phyloP scores from a whole-genome alignment of 2,329 filamentous ascomycete species.

The Uncinocarpus reesii region DNA sequence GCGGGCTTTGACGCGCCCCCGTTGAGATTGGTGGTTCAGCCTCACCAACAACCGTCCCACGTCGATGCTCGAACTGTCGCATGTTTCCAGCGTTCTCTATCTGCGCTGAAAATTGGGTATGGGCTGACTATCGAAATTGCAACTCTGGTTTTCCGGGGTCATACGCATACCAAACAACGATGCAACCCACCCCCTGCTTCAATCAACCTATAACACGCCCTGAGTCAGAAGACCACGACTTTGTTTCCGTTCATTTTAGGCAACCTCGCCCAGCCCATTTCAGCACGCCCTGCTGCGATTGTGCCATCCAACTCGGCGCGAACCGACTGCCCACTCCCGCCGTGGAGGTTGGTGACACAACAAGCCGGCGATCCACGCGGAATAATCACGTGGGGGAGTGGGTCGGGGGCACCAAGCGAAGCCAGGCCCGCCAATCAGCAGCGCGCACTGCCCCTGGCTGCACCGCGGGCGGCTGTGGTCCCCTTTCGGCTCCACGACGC shows the following conservation, averaged over 20 bases:
- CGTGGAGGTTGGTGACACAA: background rate
- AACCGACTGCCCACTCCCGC: background rate
- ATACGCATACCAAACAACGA: constrained; percentile 12
- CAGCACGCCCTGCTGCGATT: background rate
- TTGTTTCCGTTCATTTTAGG: constrained; percentile 8
- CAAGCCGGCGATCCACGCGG: constrained; percentile 4
- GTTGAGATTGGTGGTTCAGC: too few relatives aligned
- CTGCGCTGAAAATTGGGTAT: background rate
- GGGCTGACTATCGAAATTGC: background rate
- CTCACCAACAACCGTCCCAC: too few relatives aligned
- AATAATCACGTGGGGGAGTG: background rate
- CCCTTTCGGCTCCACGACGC: constrained; percentile 2
- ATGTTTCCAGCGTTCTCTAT: background rate
- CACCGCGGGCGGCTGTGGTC: constrained; percentile 4
- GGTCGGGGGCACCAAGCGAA: background rate
- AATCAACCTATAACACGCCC: constrained; percentile 8
- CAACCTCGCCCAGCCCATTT: background rate
- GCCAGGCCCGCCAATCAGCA: background rate
- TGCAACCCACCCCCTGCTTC: constrained; percentile 12
- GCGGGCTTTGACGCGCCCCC: too few relatives aligned
- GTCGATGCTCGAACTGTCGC: background rate
- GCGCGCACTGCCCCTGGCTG: background rate
- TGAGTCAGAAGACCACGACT: constrained; percentile 5
- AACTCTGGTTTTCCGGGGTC: constrained; percentile 4
- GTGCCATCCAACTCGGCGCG: background rate